Percentiles rank a stretch among this genome's conserved stretches.
phyloP scores from a whole-genome alignment of 2,329 filamentous ascomycete species.

The Monosporascus sp. region DNA sequence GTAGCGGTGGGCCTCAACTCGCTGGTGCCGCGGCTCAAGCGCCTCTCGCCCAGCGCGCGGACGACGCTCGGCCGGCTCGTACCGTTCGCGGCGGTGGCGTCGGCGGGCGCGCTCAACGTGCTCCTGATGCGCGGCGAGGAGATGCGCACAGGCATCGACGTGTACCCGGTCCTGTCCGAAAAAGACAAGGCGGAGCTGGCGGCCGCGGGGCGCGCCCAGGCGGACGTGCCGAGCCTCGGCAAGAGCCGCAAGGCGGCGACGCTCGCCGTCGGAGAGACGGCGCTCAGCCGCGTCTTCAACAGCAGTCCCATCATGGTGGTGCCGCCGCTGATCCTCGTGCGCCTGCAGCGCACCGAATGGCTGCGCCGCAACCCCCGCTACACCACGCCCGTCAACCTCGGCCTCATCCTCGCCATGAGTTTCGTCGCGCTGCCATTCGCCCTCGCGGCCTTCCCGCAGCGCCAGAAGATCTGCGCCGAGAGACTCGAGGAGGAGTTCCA shows the following conservation, averaged over 20 bases:
- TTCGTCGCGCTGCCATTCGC: constrained; percentile 86
- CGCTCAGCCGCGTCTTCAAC: constrained; percentile 85
- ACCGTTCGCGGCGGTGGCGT: constrained; percentile 91
- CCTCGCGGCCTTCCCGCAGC: constrained; percentile 85
- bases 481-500: constrained; percentile 83
- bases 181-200: constrained; percentile 56
- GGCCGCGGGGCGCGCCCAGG: constrained; percentile 55
- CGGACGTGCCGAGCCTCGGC: constrained; percentile 66
- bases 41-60: constrained; percentile 67
- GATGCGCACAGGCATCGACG: constrained; percentile 86
- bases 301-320: constrained; percentile 96
- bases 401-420: constrained; percentile 78
- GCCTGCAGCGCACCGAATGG: constrained; percentile 80
- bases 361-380: constrained; percentile 69
- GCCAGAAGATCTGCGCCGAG: constrained; percentile 72
- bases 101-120: constrained; percentile 86
- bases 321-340: constrained; percentile 78
- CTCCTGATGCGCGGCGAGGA: constrained; percentile 98
- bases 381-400: constrained; percentile 79
- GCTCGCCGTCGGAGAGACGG: constrained; percentile 88
- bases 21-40: constrained; percentile 76
- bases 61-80: constrained; percentile 80
- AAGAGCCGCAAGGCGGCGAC: constrained; percentile 84
- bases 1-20: constrained; percentile 90
- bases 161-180: constrained; percentile 75